Base-by-base conservation (phyloP, 192 early-diverging fungal species). In the Phlyctochytrium planicorne region DNA sequence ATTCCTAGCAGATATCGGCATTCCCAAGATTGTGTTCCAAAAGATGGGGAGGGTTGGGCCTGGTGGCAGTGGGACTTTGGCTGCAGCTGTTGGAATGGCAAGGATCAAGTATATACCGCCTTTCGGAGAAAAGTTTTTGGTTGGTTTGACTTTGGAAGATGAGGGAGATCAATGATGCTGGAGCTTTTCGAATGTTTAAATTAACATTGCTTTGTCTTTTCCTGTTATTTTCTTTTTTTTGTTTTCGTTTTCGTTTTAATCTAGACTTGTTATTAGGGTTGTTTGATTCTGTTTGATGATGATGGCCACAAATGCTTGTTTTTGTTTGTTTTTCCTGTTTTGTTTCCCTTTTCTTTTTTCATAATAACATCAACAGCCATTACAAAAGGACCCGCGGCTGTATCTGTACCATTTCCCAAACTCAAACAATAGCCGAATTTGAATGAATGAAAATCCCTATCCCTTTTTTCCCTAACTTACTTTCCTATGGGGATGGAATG, bases 1-100 rank as follows among this genome's bases (percentile, higher is more conserved):
- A 62, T 88, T 91, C 65, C 66, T 93, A 55, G 89, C 90, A 4
- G 92, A 93, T 70, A 78, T 92, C 30, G 90, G 90, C 1, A 87
- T 93, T 30, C 89, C 91, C 0, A 65, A 78, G 14, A 59, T 75
- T 2, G 79, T 85, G 24, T 90, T 87, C 77, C 81, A 85, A 59
- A 81, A 80, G 34, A 75, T 81, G 10, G 82, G 72, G 53, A 52
- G 65, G 53, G 32, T 67, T 52, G 70, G 62, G 25, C 53, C 55
- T 10, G 80, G 80, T 29, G 76, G 73, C 17, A 59, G 12, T 12
- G 34, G 4, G 20, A 32, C 29, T 33, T 14, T 20, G 10, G 40
- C 40, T 6, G 66, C 53, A 6, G 53, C n/a, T 4, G 30, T 17
- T 32, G 53, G 57, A 23, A 24, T 34, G 27, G 29, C 32, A n/a